Evolutionary conservation across 495 filamentous ascomycete genomes (phyloP), one percentile per base, ranked within the genome.

Genomic region (Mycothermus thermophilus): DNA sequence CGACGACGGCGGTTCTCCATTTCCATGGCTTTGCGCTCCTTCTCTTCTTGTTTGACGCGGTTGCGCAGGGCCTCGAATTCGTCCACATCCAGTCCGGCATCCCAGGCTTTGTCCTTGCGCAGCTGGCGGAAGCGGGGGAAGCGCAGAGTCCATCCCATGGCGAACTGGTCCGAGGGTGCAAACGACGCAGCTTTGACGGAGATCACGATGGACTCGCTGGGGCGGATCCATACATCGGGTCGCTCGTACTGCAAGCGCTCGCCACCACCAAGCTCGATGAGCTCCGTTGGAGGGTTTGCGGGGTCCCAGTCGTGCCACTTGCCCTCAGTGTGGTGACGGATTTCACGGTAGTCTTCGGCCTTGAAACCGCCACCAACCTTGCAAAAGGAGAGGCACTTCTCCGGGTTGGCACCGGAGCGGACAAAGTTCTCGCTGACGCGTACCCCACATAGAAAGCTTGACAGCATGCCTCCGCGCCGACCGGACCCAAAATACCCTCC

Each of bases 281-380:
- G 82, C 20, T 81, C 67, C 7, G 66, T 76, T 0, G 92, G 92
- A 12, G 90, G 90, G 30, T 71, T 75, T 32, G 78, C 77, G 1
- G 67, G 37, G 54, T 94, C 79, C 83, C 83, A 97, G 12, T 80
- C 69, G 4, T 70, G 64, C 92, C 92, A 97, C 48, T 93, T 92
- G 10, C 79, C 83, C 30, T 93, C 80, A 0, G 92, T 96, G 21
- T 72, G 71, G 47, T 93, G 82, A 1, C 77, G 66, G 25, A 97
- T 74, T 29, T 76, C 73, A 1, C 74, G 76, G 44, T 92, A 94
- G 47, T 97, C 92, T 37, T 77, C 71, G 4, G 79, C 82, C 19
- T 74, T 79, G 44, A 96, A 84, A 0, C 90, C 90, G 33, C 92
- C 90, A 24, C 90, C 90, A 15, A 96, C 90, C 56, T 93, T 96